Evolutionary conservation across 2,329 filamentous ascomycete species (phyloP).

Genomic region (Trichoderma brevicompactum): DNA sequence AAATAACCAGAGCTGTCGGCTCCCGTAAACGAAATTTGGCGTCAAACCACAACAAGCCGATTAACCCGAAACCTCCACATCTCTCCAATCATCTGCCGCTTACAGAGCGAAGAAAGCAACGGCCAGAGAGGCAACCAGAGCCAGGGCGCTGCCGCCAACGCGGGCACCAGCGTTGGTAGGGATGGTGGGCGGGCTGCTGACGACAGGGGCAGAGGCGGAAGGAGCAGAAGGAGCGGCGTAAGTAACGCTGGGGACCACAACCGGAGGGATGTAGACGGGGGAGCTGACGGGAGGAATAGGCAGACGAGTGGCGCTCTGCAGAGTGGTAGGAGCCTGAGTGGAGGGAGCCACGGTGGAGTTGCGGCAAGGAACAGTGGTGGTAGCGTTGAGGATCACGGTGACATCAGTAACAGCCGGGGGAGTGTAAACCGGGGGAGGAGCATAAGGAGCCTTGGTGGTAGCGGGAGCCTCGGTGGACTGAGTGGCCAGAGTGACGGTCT

Average conservation of each 20-base stretch:
- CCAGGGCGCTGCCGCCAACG: constrained; percentile 46
- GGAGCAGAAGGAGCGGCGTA: not conserved
- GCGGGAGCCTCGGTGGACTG: constrained; percentile 36
- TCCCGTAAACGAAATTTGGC: constrained; percentile 29
- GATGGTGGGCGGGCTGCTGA: constrained; percentile 35
- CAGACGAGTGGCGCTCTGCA: constrained; percentile 34
- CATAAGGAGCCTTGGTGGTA: constrained; percentile 30
- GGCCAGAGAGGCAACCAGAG: constrained; percentile 47
- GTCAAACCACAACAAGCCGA: constrained; percentile 21
- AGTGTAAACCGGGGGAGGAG: constrained; percentile 13
- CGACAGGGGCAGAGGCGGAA: constrained; percentile 34
- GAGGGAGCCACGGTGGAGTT: constrained; percentile 30
- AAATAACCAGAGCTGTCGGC: constrained; percentile 14
- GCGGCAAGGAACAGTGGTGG: constrained; percentile 38
- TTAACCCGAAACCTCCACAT: constrained; percentile 1
- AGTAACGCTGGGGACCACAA: constrained; percentile 33
- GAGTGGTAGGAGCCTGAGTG: constrained; percentile 34
- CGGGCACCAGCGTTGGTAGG: constrained; percentile 37
- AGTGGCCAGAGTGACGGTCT: constrained; percentile 39
- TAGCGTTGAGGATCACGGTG: constrained; percentile 31
- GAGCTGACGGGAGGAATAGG: constrained; percentile 36
- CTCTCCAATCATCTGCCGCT: constrained; percentile 33
- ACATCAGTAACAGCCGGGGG: constrained; percentile 30
- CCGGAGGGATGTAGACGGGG: constrained; percentile 32
- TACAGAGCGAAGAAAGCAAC: constrained; percentile 51